Conservation (phyloP, 495 filamentous ascomycete species). For the Xylaria acuta region DNA sequence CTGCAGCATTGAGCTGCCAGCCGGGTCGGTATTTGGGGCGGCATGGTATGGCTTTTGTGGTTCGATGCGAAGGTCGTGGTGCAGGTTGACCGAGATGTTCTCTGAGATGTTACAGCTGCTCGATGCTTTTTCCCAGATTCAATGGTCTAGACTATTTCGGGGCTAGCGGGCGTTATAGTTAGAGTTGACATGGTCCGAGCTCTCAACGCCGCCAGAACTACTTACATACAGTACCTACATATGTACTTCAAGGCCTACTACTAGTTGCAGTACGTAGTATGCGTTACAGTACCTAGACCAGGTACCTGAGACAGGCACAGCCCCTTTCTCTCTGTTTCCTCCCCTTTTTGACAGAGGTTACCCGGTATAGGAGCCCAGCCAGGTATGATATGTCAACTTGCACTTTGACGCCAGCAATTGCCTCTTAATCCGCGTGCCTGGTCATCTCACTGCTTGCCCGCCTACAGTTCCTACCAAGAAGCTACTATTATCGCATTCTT, state of each 20-base stretch:
- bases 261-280: too few relatives aligned
- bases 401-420: neutral
- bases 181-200: slow-evolving; percentile 17
- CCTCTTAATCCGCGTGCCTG: neutral
- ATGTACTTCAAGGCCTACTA: too few relatives aligned
- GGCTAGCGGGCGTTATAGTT: neutral
- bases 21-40: slow-evolving; percentile 52
- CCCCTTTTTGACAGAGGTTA: neutral
- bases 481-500: too few relatives aligned
- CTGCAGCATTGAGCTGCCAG: slow-evolving; percentile 51
- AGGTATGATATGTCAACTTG: too few relatives aligned
- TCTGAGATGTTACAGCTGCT: neutral
- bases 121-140: slow-evolving; percentile 15
- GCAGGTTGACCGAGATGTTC: neutral
- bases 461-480: neutral
- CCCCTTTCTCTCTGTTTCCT: neutral
- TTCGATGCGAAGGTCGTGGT: slow-evolving; percentile 6
- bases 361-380: neutral
- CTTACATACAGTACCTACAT: too few relatives aligned
- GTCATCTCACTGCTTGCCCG: neutral
- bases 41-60: slow-evolving; percentile 40
- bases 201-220: neutral
- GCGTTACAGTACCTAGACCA: too few relatives aligned
- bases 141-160: slow-evolving; percentile 1
- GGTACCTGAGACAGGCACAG: too few relatives aligned